phyloP scores from a whole-genome alignment of 768 basidiomycete genomes.

The Tricholoma hemisulphureum region DNA sequence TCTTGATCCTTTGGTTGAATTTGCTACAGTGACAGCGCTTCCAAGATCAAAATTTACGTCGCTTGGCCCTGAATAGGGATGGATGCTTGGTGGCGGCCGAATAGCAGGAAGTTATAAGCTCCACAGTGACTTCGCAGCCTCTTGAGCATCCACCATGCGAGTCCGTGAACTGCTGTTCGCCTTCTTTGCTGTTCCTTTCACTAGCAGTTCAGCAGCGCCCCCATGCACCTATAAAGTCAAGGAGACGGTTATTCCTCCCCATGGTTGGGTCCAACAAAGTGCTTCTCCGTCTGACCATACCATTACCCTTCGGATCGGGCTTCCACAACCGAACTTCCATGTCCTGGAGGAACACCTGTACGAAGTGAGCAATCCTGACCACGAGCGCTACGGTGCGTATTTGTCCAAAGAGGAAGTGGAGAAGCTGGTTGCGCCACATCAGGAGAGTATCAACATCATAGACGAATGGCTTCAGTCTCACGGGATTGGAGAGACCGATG shows the following conservation, averaged over 20 bases:
- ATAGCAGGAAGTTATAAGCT: too few species aligned
- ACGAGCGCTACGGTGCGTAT: conserved; percentile 52
- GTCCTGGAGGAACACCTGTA: conserved; percentile 50
- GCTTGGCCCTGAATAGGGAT: too few species aligned
- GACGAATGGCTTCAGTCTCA: conserved; percentile 60
- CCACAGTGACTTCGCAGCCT: too few species aligned
- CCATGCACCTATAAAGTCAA: conserved; percentile 17
- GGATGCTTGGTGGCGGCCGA: too few species aligned
- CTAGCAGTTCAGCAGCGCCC: conserved; percentile 10
- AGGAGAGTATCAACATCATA: conserved; percentile 51
- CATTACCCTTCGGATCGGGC: conserved; percentile 58
- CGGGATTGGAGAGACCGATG: conserved; percentile 47
- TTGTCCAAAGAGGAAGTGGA: conserved; percentile 69
- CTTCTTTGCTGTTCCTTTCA: conserved; percentile 8
- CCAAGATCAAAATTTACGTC: too few species aligned
- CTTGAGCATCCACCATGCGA: too few species aligned
- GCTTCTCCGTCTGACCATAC: conserved; percentile 43
- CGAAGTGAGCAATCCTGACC: conserved; percentile 58
- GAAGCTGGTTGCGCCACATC: conserved; percentile 56
- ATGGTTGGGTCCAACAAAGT: conserved; percentile 44
- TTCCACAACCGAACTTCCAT: conserved; percentile 51
- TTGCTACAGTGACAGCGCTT: too few species aligned
- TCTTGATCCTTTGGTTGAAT: too few species aligned
- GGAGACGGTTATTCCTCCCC: conserved; percentile 34
- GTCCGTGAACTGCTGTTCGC: conserved; percentile 10